phyloP scores from a whole-genome alignment of 2,329 filamentous ascomycete genomes.

The Colletotrichum orchidophilum region DNA sequence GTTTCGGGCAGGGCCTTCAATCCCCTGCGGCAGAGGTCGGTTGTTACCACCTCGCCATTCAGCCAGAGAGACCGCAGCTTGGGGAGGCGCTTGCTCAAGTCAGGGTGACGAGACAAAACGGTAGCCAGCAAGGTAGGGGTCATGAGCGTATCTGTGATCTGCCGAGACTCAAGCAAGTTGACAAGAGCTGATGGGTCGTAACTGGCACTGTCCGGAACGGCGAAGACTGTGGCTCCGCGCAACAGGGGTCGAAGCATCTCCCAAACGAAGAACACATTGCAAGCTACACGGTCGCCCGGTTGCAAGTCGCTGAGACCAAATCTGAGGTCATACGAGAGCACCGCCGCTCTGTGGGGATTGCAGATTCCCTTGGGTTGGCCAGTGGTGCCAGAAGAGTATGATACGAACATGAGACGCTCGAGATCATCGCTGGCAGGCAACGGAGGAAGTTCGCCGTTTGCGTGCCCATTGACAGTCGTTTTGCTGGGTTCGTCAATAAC shows the following conservation, averaged over 20 bases:
- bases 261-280: slow-evolving; percentile 90
- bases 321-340: slow-evolving; percentile 78
- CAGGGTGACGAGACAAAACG: slow-evolving; percentile 74
- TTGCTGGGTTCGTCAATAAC: slow-evolving; percentile 64
- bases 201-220: slow-evolving; percentile 79
- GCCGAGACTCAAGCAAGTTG: slow-evolving; percentile 71
- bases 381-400: slow-evolving; percentile 81
- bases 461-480: slow-evolving; percentile 25
- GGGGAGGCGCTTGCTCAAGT: slow-evolving; percentile 70
- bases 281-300: slow-evolving; percentile 82
- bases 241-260: slow-evolving; percentile 82
- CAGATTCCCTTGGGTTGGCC: slow-evolving; percentile 85
- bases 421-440: slow-evolving; percentile 73
- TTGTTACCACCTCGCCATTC: slow-evolving; percentile 85
- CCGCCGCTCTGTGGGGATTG: slow-evolving; percentile 78
- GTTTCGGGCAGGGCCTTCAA: slow-evolving; percentile 74
- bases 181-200: slow-evolving; percentile 81
- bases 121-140: slow-evolving; percentile 82
- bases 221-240: slow-evolving; percentile 78
- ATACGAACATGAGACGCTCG: slow-evolving; percentile 81
- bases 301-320: slow-evolving; percentile 75
- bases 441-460: slow-evolving; percentile 46
- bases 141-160: slow-evolving; percentile 84
- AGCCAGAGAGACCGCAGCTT: slow-evolving; percentile 78
- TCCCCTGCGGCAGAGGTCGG: slow-evolving; percentile 76